These are phyloP conservation scores for Aurifilum marmelostoma DNA, from an alignment of 2,329 filamentous ascomycete species.

Conservation along the genomic window DNA sequence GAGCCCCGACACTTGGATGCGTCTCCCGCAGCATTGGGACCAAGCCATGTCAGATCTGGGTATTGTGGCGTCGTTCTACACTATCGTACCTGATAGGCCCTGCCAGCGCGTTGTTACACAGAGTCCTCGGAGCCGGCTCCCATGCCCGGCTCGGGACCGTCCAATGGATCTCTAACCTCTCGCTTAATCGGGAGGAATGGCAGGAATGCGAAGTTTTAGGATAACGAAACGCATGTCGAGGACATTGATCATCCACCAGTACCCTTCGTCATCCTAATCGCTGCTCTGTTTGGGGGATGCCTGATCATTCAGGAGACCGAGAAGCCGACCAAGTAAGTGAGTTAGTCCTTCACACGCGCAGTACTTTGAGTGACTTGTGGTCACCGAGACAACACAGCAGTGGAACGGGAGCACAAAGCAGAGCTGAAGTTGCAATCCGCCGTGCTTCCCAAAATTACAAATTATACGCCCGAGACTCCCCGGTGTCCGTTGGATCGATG, in stretches of 20 bases:
- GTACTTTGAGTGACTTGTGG: neutral
- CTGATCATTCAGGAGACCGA: neutral
- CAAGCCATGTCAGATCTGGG: conserved; percentile 3
- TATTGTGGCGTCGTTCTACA: neutral
- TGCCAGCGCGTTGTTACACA: neutral
- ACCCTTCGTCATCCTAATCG: neutral
- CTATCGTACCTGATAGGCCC: neutral
- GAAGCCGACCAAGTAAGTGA: neutral
- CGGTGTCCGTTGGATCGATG: neutral
- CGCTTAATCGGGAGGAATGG: neutral
- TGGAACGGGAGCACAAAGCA: neutral
- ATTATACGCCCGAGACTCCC: neutral
- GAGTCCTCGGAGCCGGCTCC: neutral
- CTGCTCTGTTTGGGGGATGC: neutral
- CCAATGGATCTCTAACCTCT: neutral
- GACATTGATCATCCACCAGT: neutral
- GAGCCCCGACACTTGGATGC: neutral
- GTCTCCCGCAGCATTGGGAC: neutral
- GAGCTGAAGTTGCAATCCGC: neutral
- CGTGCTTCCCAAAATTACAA: neutral
- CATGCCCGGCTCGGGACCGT: neutral
- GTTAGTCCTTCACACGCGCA: neutral
- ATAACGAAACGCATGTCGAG: neutral
- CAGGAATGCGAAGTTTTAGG: neutral
- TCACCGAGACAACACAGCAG: conserved; percentile 3